A percentile compares a stretch with the other conserved stretches of the same genome.
These are phyloP conservation scores for Hypocrella siamensis DNA, from an alignment of 2,329 filamentous ascomycete species.

Conservation along the genomic window DNA sequence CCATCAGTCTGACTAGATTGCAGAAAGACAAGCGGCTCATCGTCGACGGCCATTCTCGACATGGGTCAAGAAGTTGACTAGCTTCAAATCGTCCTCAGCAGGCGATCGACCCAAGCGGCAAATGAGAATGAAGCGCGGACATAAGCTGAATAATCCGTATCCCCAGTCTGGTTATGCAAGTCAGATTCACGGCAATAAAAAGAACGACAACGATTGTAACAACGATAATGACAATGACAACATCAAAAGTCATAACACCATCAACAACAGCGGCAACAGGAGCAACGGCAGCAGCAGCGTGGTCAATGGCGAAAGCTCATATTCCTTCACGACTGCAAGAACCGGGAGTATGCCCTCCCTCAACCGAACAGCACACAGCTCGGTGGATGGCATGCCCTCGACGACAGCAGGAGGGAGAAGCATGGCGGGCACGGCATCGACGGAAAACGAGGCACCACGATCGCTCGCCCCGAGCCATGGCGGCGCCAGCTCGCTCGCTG, in stretches of 20 bases:
- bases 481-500: slow-evolving; percentile 45
- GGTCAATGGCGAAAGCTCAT: slow-evolving; percentile 26
- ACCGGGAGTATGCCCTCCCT: slow-evolving; percentile 39
- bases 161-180: slow-evolving; percentile 55
- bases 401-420: slow-evolving; percentile 54
- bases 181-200: slow-evolving; percentile 9
- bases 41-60: slow-evolving; percentile 77
- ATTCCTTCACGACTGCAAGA: slow-evolving; percentile 40
- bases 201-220: no score
- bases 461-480: slow-evolving; percentile 63
- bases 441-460: slow-evolving; percentile 59
- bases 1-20: slow-evolving; percentile 7
- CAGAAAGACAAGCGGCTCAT: slow-evolving; percentile 50
- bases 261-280: slow-evolving; percentile 8
- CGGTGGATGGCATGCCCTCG: slow-evolving; percentile 40
- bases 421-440: slow-evolving; percentile 66
- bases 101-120: slow-evolving; percentile 29
- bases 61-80: slow-evolving; percentile 88
- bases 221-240: no score
- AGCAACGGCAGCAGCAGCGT: slow-evolving; percentile 6
- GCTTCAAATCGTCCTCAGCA: slow-evolving; percentile 61
- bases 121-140: slow-evolving; percentile 35
- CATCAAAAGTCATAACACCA: slow-evolving; percentile 11
- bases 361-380: slow-evolving; percentile 43
- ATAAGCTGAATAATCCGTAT: slow-evolving; percentile 80